phyloP scores from a whole-genome alignment of 768 basidiomycete species.

The Lactarius hengduanensis region DNA sequence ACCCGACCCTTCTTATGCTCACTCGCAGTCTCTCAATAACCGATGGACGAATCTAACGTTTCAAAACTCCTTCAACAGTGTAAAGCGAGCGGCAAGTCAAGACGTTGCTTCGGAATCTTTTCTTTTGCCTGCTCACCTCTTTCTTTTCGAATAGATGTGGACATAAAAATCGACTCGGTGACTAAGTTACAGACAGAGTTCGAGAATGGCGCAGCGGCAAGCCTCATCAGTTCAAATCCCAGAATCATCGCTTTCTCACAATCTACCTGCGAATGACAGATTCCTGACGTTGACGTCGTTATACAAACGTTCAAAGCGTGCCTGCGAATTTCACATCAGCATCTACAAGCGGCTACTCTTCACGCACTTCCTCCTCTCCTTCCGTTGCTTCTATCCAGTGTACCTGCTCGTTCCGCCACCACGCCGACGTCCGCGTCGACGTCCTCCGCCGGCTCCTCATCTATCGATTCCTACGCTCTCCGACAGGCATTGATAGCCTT shows the following conservation, averaged over 20 bases:
- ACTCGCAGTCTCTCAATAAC: constrained; percentile 9
- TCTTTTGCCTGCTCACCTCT: constrained; percentile 11
- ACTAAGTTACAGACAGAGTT: constrained; percentile 75
- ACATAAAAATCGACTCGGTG: constrained; percentile 77
- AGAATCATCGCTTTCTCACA: constrained; percentile 3
- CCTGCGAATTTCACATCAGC: constrained; percentile 78
- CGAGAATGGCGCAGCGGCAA: constrained; percentile 68
- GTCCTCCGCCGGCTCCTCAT: constrained; percentile 43
- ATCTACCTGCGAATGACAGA: constrained; percentile 41
- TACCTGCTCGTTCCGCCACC: constrained; percentile 31
- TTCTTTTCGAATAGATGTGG: constrained; percentile 55
- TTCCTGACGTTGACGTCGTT: constrained; percentile 69
- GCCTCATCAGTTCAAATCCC: constrained; percentile 23
- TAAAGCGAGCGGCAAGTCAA: constrained; percentile 35
- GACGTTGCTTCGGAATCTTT: not conserved
- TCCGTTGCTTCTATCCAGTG: constrained; percentile 55
- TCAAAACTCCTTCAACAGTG: constrained; percentile 35
- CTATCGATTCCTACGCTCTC: constrained; percentile 56
- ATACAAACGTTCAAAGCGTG: constrained; percentile 69
- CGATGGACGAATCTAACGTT: constrained; percentile 34
- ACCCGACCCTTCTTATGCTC: constrained; percentile 8
- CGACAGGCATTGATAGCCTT: constrained; percentile 68
- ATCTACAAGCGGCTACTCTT: constrained; percentile 75
- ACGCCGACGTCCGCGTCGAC: constrained; percentile 50
- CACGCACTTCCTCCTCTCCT: constrained; percentile 65